Evolutionary conservation across 2,329 filamentous ascomycete species (phyloP), one percentile per base, ranked within the genome.

Genomic region (Penicillium sp.): DNA sequence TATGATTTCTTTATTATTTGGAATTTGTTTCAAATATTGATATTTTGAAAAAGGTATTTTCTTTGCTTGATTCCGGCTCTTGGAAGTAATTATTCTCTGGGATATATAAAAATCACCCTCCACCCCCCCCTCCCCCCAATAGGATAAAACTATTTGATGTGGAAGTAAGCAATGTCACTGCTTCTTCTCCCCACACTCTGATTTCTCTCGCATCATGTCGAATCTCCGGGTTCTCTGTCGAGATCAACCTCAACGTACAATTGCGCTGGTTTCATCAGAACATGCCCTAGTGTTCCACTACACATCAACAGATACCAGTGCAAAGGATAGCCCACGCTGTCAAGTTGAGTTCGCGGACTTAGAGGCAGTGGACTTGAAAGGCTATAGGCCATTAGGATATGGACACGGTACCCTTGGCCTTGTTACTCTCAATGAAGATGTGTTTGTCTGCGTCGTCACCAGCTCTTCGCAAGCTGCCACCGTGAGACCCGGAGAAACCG

Each of bases 391-490:
- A 13, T 78, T 97, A 58, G 90, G 90, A 47, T 87, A 87, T 17
- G 89, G 93, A 35, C 88, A 91, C 71, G 93, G 93, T 55, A 97
- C 93, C 0, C 80, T 97, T 46, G 93, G 93, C 2, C 80, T 97
- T 61, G 93, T 97, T 66, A 89, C 91, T 0, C 84, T 96, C 61
- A 86, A 87, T 62, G 83, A 86, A 59, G 91, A 97, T 78, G 88
- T 97, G 15, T 97, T 97, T 73, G 80, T 97, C 17, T 94, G 92
- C 60, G 89, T 97, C 57, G 90, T 97, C 53, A 95, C 90, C 29
- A 86, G 87, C 46, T 89, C 91, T 38, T 83, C 85, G 21, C 86
- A 88, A 61, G 91, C 93, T 6, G 93, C 93, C 17, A 91, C 86
- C 1, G 83, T 97, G 48, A 84, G 92, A 48, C 92, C 92, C 0